These are phyloP conservation scores for Aureobasidium lini DNA, from an alignment of 2,329 filamentous ascomycete genomes.

Conservation along the genomic window DNA sequence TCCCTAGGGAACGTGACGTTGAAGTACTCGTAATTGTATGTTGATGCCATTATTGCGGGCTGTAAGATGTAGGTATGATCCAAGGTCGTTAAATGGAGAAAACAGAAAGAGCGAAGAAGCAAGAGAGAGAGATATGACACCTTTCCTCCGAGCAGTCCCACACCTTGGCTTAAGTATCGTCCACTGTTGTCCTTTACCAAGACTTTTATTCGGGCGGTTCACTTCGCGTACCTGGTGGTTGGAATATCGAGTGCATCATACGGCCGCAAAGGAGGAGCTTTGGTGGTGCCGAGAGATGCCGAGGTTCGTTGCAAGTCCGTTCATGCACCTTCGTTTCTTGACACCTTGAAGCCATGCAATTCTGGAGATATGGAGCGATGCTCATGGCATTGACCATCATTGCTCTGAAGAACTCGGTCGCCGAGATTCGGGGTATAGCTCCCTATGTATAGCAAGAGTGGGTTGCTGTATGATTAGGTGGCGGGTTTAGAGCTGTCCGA, in stretches of 20 bases:
- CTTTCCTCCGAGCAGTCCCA: neutral
- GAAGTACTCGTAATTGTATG: slow-evolving; percentile 56
- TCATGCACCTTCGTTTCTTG: neutral
- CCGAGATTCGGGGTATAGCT: neutral
- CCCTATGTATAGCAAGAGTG: neutral
- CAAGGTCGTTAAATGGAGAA: neutral
- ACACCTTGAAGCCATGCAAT: neutral
- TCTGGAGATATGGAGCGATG: neutral
- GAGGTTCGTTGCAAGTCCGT: neutral
- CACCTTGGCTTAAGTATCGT: neutral
- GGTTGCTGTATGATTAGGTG: neutral
- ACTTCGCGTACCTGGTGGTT: neutral
- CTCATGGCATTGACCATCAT: neutral
- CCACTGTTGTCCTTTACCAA: neutral
- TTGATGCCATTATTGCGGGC: neutral
- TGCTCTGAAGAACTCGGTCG: neutral
- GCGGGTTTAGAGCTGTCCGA: neutral
- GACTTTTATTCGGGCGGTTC: neutral
- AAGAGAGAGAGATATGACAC: neutral
- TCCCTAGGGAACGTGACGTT: slow-evolving; percentile 62
- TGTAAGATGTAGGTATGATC: neutral
- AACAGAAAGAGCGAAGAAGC: neutral
- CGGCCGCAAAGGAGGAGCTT: slow-evolving; percentile 6
- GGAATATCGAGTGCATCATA: neutral
- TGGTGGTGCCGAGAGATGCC: neutral